A percentile compares a stretch with the other conserved stretches of the same genome.
phyloP scores from a whole-genome alignment of 2,329 filamentous ascomycete species.

The Aspergillus aculeatinus region DNA sequence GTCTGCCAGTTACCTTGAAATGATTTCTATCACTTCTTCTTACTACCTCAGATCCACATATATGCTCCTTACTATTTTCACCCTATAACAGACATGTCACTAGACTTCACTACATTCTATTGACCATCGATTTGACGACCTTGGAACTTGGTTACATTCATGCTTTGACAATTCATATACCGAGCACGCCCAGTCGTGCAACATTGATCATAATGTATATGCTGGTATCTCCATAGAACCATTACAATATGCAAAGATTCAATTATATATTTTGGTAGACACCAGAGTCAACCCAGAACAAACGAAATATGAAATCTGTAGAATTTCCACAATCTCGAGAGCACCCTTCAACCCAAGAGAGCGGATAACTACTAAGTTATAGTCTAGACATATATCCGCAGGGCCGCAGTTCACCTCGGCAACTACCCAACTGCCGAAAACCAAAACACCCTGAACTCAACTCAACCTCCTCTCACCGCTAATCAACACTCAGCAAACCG shows the following conservation, averaged over 20 bases:
- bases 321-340: too few species aligned
- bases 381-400: too few species aligned
- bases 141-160: not conserved
- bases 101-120: not conserved
- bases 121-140: not conserved
- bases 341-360: too few species aligned
- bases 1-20: conserved; percentile 49
- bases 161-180: not conserved
- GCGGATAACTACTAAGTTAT: too few species aligned
- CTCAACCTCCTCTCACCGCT: too few species aligned
- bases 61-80: too few species aligned
- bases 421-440: conserved; percentile 2
- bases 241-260: not conserved
- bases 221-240: not conserved
- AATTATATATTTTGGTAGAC: conserved; percentile 1
- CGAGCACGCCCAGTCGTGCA: not conserved
- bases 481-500: too few species aligned
- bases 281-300: not conserved
- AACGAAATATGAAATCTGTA: not conserved
- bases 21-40: conserved; percentile 25
- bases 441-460: not conserved
- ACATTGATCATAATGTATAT: not conserved
- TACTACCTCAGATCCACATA: not conserved
- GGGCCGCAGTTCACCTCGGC: conserved; percentile 16
- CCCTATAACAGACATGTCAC: not conserved